These are phyloP conservation scores for Alternaria ventricosa DNA, from an alignment of 2,329 filamentous ascomycete genomes.

Conservation along the genomic window DNA sequence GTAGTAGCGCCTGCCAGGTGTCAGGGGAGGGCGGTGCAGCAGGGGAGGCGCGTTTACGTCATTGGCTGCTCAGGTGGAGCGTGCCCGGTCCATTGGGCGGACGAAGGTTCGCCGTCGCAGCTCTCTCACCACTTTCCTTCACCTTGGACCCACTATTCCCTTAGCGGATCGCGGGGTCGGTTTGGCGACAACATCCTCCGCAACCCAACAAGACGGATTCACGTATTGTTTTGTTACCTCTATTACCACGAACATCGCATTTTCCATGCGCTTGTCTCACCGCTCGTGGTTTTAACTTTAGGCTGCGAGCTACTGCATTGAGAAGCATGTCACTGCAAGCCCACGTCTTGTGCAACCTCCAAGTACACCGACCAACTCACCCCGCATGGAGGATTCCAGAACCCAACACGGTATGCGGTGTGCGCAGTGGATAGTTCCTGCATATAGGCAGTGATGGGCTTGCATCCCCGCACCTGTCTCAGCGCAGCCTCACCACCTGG, in stretches of 20 bases:
- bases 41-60: conserved; percentile 27
- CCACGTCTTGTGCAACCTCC: conserved; percentile 13
- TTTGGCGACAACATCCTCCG: not conserved
- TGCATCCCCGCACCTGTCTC: conserved; percentile 4
- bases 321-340: conserved; percentile 9
- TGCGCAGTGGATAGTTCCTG: conserved; percentile 20
- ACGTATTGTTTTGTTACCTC: not conserved
- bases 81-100: conserved; percentile 19
- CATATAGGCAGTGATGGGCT: conserved; percentile 22
- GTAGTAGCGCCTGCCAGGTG: conserved; percentile 33
- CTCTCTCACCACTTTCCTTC: conserved; percentile 13
- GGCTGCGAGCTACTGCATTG: not conserved
- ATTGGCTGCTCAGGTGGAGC: conserved; percentile 21
- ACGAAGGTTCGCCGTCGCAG: conserved; percentile 1
- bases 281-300: not conserved
- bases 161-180: not conserved
- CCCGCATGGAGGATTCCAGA: conserved; percentile 12
- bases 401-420: conserved; percentile 20
- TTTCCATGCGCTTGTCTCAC: not conserved
- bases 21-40: conserved; percentile 27
- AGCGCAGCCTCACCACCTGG: not conserved
- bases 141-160: conserved; percentile 3
- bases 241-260: not conserved
- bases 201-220: not conserved
- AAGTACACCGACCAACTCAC: conserved; percentile 13